phyloP scores from a whole-genome alignment of 1,139 yeast species.

The Geotrichum citri-aurantii region DNA sequence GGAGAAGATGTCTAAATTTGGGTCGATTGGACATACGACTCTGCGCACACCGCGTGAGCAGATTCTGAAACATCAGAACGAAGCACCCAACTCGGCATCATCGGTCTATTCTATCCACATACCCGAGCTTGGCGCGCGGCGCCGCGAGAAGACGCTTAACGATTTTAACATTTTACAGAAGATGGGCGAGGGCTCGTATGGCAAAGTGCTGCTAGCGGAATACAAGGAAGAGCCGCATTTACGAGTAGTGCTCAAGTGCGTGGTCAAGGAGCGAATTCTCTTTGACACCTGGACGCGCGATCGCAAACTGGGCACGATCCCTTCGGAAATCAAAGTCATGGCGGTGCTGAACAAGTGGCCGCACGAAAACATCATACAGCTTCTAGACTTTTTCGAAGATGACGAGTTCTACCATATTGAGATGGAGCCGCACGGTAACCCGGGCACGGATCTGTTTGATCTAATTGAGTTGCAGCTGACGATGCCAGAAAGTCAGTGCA shows the following conservation, averaged over 20 bases:
- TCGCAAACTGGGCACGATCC: conserved; percentile 82
- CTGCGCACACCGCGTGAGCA: conserved; percentile 14
- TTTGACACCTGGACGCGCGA: conserved; percentile 98
- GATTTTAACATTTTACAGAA: conserved; percentile 69
- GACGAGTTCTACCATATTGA: conserved; percentile 82
- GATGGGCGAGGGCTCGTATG: conserved; percentile 96
- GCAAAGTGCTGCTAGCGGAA: conserved; percentile 78
- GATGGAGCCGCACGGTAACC: conserved; percentile 81
- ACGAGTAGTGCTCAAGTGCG: conserved; percentile 76
- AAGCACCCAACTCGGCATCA: conserved; percentile 17
- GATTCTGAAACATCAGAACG: conserved; percentile 8
- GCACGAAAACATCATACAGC: conserved; percentile 79
- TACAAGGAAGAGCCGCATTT: conserved; percentile 58
- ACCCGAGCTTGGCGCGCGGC: conserved; percentile 34
- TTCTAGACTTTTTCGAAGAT: conserved; percentile 90
- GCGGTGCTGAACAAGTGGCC: conserved; percentile 61
- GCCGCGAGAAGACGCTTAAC: conserved; percentile 51
- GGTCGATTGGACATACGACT: neutral
- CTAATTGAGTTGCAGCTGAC: conserved; percentile 76
- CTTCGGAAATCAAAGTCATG: conserved; percentile 91
- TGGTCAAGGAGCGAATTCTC: conserved; percentile 82
- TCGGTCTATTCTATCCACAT: conserved; percentile 20
- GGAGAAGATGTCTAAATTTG: neutral
- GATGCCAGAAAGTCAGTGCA: conserved; percentile 72
- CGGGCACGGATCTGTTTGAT: conserved; percentile 89